These are phyloP conservation scores for Ustilago cynodontis DNA, from an alignment of 1,284 basidiomycete species.

Conservation along the genomic window DNA sequence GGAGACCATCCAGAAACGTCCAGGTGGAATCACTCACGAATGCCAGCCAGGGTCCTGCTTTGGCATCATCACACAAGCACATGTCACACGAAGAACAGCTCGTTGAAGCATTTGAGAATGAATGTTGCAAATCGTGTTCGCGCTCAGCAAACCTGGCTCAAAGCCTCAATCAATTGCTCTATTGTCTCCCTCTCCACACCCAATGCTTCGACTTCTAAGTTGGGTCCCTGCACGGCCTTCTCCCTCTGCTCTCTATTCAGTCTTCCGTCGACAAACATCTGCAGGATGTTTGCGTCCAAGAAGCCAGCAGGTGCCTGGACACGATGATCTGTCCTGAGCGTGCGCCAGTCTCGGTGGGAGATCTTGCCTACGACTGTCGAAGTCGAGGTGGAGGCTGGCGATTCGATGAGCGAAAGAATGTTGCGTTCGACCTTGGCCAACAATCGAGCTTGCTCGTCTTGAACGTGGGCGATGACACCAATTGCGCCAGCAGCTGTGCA, in stretches of 20 bases:
- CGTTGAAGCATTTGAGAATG: background rate
- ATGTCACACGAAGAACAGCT: too few relatives aligned
- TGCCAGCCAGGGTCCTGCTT: too few relatives aligned
- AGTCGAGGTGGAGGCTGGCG: conserved; percentile 3
- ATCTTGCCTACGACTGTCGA: conserved; percentile 45
- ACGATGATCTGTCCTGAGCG: conserved; percentile 66
- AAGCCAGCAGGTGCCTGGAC: conserved; percentile 51
- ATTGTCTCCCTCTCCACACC: conserved; percentile 31
- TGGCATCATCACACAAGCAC: too few relatives aligned
- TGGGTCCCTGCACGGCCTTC: conserved; percentile 25
- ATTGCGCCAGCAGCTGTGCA: conserved; percentile 62
- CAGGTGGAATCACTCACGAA: too few relatives aligned
- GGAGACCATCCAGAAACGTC: too few relatives aligned
- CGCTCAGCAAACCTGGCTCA: conserved; percentile 31
- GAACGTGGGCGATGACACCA: conserved; percentile 52
- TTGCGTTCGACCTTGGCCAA: conserved; percentile 58
- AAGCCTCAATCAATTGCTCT: conserved; percentile 32
- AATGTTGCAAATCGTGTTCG: background rate
- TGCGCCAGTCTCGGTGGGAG: conserved; percentile 58
- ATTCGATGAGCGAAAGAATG: conserved; percentile 36
- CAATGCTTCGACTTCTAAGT: conserved; percentile 19
- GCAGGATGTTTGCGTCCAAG: conserved; percentile 61
- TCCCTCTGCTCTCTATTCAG: conserved; percentile 29
- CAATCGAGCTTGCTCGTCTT: conserved; percentile 24
- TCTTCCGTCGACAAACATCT: conserved; percentile 41